These are phyloP conservation scores for Penicillium thymicola DNA, from an alignment of 2,329 filamentous ascomycete species.

Conservation along the genomic window DNA sequence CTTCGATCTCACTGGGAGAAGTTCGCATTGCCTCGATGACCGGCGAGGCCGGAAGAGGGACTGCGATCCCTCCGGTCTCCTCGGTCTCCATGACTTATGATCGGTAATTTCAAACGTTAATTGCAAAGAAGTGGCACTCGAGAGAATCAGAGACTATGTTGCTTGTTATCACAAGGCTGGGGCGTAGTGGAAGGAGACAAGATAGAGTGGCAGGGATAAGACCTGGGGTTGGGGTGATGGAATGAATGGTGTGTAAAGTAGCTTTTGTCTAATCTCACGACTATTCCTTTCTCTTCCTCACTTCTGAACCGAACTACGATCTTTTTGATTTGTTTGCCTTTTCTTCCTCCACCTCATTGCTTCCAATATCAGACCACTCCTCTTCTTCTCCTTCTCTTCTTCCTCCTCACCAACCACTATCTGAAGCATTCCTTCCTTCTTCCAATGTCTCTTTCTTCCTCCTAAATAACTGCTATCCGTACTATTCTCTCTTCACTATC, in stretches of 20 bases:
- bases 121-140: not conserved
- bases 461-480: too few relatives aligned
- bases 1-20: not conserved
- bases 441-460: too few relatives aligned
- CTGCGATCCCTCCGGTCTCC: not conserved
- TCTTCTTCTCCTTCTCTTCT: not conserved
- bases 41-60: not conserved
- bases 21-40: not conserved
- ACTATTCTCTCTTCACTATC: too few relatives aligned
- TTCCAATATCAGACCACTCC: not conserved
- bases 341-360: not conserved
- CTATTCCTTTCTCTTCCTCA: not conserved
- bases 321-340: not conserved
- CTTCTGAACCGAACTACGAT: not conserved
- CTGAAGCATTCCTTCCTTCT: too few relatives aligned
- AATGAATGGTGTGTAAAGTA: too few relatives aligned
- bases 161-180: too few relatives aligned
- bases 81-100: not conserved
- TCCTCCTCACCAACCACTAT: not conserved
- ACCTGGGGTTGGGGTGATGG: too few relatives aligned
- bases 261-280: too few relatives aligned
- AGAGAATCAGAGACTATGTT: too few relatives aligned
- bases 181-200: not conserved
- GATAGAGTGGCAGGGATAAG: not conserved
- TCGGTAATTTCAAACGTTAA: not conserved